These are phyloP conservation scores for Trichoderma sp. DNA, from an alignment of 2,329 filamentous ascomycete genomes.

Conservation along the genomic window DNA sequence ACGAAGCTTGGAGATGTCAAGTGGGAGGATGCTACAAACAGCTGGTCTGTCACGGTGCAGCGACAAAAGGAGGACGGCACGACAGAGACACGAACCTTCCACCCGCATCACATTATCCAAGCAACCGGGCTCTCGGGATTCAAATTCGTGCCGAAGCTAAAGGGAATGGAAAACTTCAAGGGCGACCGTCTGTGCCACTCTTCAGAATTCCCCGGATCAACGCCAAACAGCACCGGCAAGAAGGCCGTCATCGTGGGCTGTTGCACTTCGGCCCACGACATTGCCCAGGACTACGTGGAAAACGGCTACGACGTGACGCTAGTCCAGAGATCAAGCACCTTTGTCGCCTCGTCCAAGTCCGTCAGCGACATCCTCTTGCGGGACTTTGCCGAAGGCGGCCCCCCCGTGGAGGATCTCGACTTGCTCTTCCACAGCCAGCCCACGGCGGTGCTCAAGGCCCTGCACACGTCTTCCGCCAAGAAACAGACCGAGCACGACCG, in stretches of 20 bases:
- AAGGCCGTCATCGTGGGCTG: conserved; percentile 67
- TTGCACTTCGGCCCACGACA: conserved; percentile 70
- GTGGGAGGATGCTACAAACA: conserved; percentile 52
- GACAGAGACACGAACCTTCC: conserved; percentile 54
- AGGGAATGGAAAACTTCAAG: conserved; percentile 58
- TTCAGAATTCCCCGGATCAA: conserved; percentile 58
- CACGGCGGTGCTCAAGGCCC: conserved; percentile 59
- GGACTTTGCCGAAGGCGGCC: conserved; percentile 53
- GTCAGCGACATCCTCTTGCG: conserved; percentile 56
- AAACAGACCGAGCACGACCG: conserved; percentile 41
- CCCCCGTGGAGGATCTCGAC: conserved; percentile 67
- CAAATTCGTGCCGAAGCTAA: conserved; percentile 60
- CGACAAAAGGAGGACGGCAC: conserved; percentile 53
- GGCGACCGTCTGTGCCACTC: conserved; percentile 65
- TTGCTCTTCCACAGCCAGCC: conserved; percentile 60
- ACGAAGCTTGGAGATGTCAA: conserved; percentile 50
- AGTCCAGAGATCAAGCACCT: conserved; percentile 67
- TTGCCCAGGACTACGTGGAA: conserved; percentile 67
- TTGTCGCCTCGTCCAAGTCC: conserved; percentile 59
- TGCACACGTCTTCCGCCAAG: conserved; percentile 50
- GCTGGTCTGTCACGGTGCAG: conserved; percentile 59
- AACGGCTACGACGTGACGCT: conserved; percentile 69
- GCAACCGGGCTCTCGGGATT: conserved; percentile 70
- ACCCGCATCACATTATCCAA: conserved; percentile 65
- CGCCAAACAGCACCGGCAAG: conserved; percentile 50